Base-by-base conservation (phyloP, 2,329 filamentous ascomycete species). In the Hyphodiscus sp. region DNA sequence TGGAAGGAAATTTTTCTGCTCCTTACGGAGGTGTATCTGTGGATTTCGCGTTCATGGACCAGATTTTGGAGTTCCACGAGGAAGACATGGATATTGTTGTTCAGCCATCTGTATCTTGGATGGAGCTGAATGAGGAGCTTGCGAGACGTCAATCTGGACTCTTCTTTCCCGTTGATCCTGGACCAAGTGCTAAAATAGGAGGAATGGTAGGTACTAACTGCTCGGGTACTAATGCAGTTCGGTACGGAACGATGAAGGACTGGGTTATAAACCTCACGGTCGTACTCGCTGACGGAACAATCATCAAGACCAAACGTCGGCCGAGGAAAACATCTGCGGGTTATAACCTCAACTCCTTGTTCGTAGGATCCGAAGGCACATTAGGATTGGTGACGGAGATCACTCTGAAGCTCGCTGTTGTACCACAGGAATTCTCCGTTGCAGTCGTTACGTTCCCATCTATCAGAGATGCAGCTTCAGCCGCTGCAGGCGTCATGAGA, bases 41-140 rank as follows among this genome's bases (percentile, higher is more conserved):
- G 49, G 91, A 96, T 66, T 96, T 96, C 68, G 81, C 83, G 1
- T 82, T 82, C 65, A 96, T 96, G 91, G 86, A 95, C 68, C 76
- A 84, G 63, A 86, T 96, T 23, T 62, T 96, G 29, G 76, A 84
- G 51, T 76, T 96, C 53, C 87, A 95, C 68, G 85, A 87, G 61
- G 86, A 89, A 3, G 91, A 96, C 68, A 90, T 96, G 87, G 91
- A 96, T 63, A 78, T 96, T 48, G 88, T 95, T 4, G 90, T 96
- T 2, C 91, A 96, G 68, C 91, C 91, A 2, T 88, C 87, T 7
- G 85, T 96, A 10, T 86, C 87, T n/a, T 96, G 91, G 91, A 91
- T 95, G 79, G 83, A 87, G 50, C 73, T 96, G 54, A 96, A 96
- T 64, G 82, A 86, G 59, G 73, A 81, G 62, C 68, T 85, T 45